Base-by-base conservation (phyloP, 441 rosid genomes). In the Biscutella laevigata region DNA sequence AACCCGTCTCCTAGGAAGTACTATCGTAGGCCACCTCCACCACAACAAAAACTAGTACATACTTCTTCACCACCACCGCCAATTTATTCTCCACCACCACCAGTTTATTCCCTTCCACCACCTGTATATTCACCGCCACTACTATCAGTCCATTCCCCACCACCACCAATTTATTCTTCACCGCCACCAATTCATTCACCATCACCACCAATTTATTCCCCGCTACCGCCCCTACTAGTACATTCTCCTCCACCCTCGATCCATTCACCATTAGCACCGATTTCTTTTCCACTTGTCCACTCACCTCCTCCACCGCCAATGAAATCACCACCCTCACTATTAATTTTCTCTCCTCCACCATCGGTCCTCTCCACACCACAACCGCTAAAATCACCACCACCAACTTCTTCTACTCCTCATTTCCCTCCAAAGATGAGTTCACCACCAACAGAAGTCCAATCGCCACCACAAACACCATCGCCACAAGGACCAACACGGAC, bases 381-480 rank as follows among this genome's bases (percentile, higher is more conserved):
- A 0, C 38, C 11, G 10, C 36, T 61, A 4, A 42, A 24, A 13
- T 75, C 77, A 0, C 71, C 70, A 3, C 70, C 79, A 6, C 68
- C 72, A 2, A 28, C 73, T 11, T 75, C 72, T 39, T 5, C 44
- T 19, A 6, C 43, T 15, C 24, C 51, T 2, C 14, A 5, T 10
- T 27, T 27, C 12, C 52, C 52, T 0, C 52, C 52, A 46, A 46
- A 29, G 15, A 46, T 3, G 7, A 2, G 4, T 62, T 3, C 30
- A 41, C 43, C 57, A 47, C 58, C 69, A 46, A 16, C 24, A 36
- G n/a, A n/a, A n/a, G n/a, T n/a, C n/a, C n/a, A n/a, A n/a, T n/a
- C n/a, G n/a, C n/a, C n/a, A n/a, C n/a, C n/a, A n/a, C 40, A 35
- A 58, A 66, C 69, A 19, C 66, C 72, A 3, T 58, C 59, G 2